phyloP scores from a whole-genome alignment of 345 rosid species.

The Mallotus nudiflorus region DNA sequence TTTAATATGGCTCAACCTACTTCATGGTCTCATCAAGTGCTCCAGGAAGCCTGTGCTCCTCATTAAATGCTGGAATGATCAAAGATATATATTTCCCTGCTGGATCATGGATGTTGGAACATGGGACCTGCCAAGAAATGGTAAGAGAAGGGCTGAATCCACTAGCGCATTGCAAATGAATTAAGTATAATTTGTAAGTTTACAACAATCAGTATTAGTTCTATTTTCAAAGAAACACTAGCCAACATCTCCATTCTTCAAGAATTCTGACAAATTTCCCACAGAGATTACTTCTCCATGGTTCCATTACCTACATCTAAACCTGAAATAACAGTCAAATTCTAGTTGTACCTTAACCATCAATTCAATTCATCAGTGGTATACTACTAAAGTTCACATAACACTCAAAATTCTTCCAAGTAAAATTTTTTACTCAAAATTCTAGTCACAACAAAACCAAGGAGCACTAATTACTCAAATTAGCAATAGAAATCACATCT shows the following conservation, averaged over 20 bases:
- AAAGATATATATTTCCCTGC: conserved; percentile 80
- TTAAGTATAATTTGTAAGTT: not conserved
- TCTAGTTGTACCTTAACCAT: not conserved
- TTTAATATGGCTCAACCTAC: conserved; percentile 42
- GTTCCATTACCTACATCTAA: not conserved
- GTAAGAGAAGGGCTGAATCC: conserved; percentile 1
- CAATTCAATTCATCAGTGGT: no score
- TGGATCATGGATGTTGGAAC: conserved; percentile 65
- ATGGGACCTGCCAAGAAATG: conserved; percentile 56
- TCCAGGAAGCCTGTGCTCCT: conserved; percentile 87
- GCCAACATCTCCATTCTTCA: not conserved
- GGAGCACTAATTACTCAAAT: no score
- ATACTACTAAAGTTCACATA: not conserved
- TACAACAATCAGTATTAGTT: not conserved
- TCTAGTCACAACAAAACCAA: no score
- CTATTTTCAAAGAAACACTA: not conserved
- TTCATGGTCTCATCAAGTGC: conserved; percentile 86
- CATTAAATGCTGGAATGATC: conserved; percentile 88
- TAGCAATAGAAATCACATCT: no score
- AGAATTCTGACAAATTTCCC: not conserved
- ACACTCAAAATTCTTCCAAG: not conserved
- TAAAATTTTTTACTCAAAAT: not conserved
- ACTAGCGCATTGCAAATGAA: not conserved
- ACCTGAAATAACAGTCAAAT: not conserved
- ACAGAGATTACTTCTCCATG: not conserved